Percentiles rank a stretch among this genome's conserved stretches.
Conservation (phyloP, 495 filamentous ascomycete genomes). For the Evernia prunastri region DNA sequence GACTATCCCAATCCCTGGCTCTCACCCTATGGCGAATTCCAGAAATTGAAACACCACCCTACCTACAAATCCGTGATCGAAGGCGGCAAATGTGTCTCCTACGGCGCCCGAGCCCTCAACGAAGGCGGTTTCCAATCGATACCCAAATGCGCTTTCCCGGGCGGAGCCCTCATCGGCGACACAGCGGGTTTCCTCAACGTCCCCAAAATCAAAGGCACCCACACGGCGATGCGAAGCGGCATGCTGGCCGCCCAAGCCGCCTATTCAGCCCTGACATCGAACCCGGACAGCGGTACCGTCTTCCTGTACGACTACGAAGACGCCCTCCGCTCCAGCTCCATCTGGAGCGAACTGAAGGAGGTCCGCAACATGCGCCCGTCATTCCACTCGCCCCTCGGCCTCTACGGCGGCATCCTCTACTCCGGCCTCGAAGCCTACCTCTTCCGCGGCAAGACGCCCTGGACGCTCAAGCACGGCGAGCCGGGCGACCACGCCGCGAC, state of each 20-base stretch:
- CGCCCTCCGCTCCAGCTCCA: conserved; percentile 70
- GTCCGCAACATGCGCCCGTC: conserved; percentile 97
- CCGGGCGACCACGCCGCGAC: conserved; percentile 67
- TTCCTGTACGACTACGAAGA: conserved; percentile 97
- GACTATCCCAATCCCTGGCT: conserved; percentile 98
- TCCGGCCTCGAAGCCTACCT: conserved; percentile 89
- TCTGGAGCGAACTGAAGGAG: conserved; percentile 91
- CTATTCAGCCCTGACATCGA: conserved; percentile 61
- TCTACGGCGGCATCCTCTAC: conserved; percentile 86
- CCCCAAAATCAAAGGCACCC: conserved; percentile 96
- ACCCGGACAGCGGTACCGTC: conserved; percentile 52
- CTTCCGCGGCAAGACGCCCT: conserved; percentile 76
- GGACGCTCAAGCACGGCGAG: conserved; percentile 83
- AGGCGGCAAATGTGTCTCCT: conserved; percentile 96
- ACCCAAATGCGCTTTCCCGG: conserved; percentile 91
- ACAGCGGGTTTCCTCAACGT: conserved; percentile 96
- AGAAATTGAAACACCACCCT: conserved; percentile 97
- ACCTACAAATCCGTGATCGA: conserved; percentile 74
- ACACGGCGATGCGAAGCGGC: conserved; percentile 94
- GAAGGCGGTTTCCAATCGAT: conserved; percentile 98
- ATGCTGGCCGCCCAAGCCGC: conserved; percentile 94
- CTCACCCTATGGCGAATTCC: conserved; percentile 92
- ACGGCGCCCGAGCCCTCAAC: conserved; percentile 86
- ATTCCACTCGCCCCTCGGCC: conserved; percentile 75
- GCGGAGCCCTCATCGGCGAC: conserved; percentile 92